phyloP scores from a whole-genome alignment of 805 yeast species.

The Saccharomycopsis vini region DNA sequence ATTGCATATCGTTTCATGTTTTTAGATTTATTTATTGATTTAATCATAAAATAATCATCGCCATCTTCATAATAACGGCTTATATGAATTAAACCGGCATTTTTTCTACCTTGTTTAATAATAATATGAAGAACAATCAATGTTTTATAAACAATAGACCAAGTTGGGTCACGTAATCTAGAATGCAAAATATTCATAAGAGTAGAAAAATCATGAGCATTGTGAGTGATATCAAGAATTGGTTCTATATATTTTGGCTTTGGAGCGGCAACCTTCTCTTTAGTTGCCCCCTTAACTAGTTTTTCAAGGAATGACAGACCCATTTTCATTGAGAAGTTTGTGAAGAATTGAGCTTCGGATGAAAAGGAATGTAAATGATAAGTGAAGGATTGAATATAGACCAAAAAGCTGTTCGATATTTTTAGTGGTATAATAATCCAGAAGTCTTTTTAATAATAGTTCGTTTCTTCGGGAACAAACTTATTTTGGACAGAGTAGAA shows the following conservation, averaged over 20 bases:
- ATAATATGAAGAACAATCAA: constrained; percentile 79
- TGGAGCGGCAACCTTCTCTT: constrained; percentile 89
- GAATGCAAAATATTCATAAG: constrained; percentile 56
- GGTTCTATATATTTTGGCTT: constrained; percentile 95
- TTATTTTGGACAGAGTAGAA: too few relatives aligned
- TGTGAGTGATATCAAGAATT: constrained; percentile 45
- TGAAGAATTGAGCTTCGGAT: too few relatives aligned
- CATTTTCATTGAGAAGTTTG: too few relatives aligned
- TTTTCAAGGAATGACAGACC: constrained; percentile 19
- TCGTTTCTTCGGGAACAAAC: neutral
- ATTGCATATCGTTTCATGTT: constrained; percentile 58
- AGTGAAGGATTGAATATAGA: too few relatives aligned
- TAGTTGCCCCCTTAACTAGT: constrained; percentile 50
- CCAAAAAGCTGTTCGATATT: too few relatives aligned
- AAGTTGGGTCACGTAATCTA: constrained; percentile 70
- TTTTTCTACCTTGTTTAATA: constrained; percentile 84
- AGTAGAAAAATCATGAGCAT: constrained; percentile 43
- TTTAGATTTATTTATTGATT: constrained; percentile 33
- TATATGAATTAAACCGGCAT: constrained; percentile 62
- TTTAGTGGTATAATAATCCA: too few relatives aligned
- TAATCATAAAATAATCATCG: neutral
- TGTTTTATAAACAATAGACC: constrained; percentile 87
- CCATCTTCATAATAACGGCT: neutral
- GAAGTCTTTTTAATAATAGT: neutral
- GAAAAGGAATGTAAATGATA: too few relatives aligned